These are phyloP conservation scores for Breynia disticha DNA, from an alignment of 441 rosid species.

Conservation along the genomic window DNA sequence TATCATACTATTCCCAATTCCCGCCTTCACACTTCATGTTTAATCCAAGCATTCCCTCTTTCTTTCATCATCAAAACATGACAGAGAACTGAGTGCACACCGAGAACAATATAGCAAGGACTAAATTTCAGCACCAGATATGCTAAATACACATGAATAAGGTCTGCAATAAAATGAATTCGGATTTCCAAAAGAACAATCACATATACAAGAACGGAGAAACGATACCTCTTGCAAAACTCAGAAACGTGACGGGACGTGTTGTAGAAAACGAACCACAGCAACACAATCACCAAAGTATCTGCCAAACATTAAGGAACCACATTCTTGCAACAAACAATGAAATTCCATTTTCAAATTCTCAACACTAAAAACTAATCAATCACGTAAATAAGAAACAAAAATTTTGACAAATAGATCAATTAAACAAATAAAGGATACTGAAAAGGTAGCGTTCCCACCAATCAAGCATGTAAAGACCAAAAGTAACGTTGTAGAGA, in stretches of 20 bases:
- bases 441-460: constrained; percentile 99
- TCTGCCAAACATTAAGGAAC: constrained; percentile 50
- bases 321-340: constrained; percentile 8
- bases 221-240: constrained; percentile 57
- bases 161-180: background rate
- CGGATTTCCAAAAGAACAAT: background rate
- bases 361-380: background rate
- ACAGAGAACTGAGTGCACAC: too few relatives aligned
- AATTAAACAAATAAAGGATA: constrained; percentile 37
- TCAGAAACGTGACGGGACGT: constrained; percentile 53
- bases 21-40: too few relatives aligned
- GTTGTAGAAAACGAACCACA: constrained; percentile 85
- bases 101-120: too few relatives aligned
- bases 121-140: too few relatives aligned
- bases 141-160: background rate
- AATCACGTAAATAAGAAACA: too few relatives aligned
- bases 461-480: constrained; percentile 98
- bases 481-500: constrained; percentile 93
- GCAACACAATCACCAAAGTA: constrained; percentile 63
- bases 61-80: too few relatives aligned
- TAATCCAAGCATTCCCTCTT: too few relatives aligned
- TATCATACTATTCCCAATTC: too few relatives aligned
- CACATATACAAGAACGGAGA: background rate
- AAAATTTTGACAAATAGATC: background rate
- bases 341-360: background rate